phyloP scores from a whole-genome alignment of 139 green algal genomes.

The Raphidocelis subcapitata region DNA sequence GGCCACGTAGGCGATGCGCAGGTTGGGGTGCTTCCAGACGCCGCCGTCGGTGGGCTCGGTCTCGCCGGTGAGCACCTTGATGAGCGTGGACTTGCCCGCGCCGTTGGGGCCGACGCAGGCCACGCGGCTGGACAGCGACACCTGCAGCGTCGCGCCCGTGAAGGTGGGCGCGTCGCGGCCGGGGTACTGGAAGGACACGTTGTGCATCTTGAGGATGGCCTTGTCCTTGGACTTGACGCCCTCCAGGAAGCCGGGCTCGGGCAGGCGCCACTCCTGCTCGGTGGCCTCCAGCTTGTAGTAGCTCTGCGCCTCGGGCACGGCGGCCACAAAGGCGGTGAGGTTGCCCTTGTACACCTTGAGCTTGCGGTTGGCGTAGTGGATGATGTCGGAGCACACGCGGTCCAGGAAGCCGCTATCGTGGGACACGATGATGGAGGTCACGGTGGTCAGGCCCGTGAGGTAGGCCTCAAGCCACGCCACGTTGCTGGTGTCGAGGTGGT shows the following conservation, averaged over 20 bases:
- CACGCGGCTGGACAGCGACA: constrained; percentile 78
- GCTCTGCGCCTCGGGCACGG: constrained; percentile 77
- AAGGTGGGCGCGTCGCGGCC: constrained; percentile 63
- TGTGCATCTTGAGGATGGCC: constrained; percentile 91
- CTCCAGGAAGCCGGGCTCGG: constrained; percentile 90
- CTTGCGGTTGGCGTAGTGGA: constrained; percentile 89
- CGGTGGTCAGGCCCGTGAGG: constrained; percentile 58
- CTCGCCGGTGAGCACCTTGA: constrained; percentile 85
- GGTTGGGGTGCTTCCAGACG: constrained; percentile 90
- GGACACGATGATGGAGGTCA: constrained; percentile 83
- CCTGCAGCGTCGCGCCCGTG: constrained; percentile 67
- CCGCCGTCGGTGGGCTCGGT: constrained; percentile 68
- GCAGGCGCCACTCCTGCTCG: constrained; percentile 62
- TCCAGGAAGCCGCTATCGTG: constrained; percentile 92
- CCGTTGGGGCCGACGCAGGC: constrained; percentile 84
- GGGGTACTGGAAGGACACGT: constrained; percentile 82
- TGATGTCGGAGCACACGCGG: constrained; percentile 83
- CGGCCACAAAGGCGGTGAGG: constrained; percentile 87
- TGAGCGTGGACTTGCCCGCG: constrained; percentile 92
- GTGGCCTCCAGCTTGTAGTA: constrained; percentile 80
- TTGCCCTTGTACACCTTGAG: constrained; percentile 80
- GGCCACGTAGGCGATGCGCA: constrained; percentile 93
- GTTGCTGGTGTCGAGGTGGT: constrained; percentile 72
- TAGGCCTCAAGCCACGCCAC: constrained; percentile 84
- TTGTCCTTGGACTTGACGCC: constrained; percentile 95